Percentiles rank a stretch among this genome's conserved stretches.
These are phyloP conservation scores for Candida ortonii DNA, from an alignment of 805 yeast genomes.

Conservation along the genomic window DNA sequence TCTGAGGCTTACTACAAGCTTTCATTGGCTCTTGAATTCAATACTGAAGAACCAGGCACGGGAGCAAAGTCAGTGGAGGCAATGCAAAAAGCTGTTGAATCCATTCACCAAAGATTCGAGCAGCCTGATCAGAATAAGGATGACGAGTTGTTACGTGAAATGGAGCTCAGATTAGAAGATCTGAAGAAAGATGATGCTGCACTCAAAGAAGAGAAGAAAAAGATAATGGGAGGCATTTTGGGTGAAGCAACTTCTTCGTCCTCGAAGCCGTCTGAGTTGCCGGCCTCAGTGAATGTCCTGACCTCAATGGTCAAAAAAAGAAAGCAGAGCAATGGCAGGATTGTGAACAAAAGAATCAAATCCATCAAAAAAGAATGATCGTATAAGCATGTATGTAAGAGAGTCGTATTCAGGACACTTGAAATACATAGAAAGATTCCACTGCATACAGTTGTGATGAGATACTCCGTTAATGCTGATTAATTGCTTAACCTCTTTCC, in stretches of 20 bases:
- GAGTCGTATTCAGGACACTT: too few species aligned
- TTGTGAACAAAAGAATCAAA: conserved; percentile 18
- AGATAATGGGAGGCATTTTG: conserved; percentile 53
- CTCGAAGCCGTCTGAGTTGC: conserved; percentile 23
- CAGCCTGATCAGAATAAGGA: conserved; percentile 40
- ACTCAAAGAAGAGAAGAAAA: conserved; percentile 47
- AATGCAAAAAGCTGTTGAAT: conserved; percentile 39
- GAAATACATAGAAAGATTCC: too few species aligned
- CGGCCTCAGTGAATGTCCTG: conserved; percentile 52
- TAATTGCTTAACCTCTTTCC: too few species aligned
- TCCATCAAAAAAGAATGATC: conserved; percentile 5
- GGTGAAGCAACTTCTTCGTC: conserved; percentile 40
- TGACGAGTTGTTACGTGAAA: conserved; percentile 49
- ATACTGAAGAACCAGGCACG: conserved; percentile 52
- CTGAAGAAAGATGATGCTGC: conserved; percentile 50
- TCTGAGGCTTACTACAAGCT: conserved; percentile 81
- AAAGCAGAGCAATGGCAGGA: conserved; percentile 21
- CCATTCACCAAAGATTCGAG: conserved; percentile 41
- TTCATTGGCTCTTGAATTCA: conserved; percentile 74
- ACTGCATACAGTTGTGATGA: too few species aligned
- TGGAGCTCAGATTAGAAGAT: conserved; percentile 55
- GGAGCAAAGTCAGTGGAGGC: conserved; percentile 49
- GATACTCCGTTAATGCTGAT: too few species aligned
- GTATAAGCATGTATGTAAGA: too few species aligned
- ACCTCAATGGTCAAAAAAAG: conserved; percentile 60